Evolutionary conservation across 177 flowering plant genomes (phyloP).

Genomic region (Vitis hybrid): DNA sequence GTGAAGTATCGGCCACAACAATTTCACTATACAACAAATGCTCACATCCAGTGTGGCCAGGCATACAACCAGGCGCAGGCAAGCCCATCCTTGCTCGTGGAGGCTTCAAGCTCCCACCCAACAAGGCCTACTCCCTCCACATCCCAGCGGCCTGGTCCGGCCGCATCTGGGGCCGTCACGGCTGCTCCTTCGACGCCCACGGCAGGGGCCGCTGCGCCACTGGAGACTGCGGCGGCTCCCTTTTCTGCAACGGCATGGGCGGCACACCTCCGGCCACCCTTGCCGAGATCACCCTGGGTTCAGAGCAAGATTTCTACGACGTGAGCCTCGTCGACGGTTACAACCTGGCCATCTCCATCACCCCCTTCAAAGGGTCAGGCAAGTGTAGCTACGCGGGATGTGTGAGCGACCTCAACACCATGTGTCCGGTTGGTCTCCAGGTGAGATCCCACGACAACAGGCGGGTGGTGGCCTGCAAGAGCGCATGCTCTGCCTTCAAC

Average conservation of each 20-base stretch:
- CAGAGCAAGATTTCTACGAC: conserved; percentile 78
- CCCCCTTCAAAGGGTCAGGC: conserved; percentile 58
- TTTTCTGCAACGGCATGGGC: conserved; percentile 76
- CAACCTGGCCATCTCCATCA: conserved; percentile 69
- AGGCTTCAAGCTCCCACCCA: conserved; percentile 72
- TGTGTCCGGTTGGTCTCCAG: conserved; percentile 82
- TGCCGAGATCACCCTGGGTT: conserved; percentile 79
- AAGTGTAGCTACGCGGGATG: conserved; percentile 79
- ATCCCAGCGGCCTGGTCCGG: conserved; percentile 86
- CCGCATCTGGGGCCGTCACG: conserved; percentile 94
- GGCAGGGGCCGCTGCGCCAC: conserved; percentile 83
- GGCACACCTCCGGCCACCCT: conserved; percentile 91
- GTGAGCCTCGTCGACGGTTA: conserved; percentile 90
- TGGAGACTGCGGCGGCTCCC: conserved; percentile 86
- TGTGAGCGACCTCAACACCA: conserved; percentile 71
- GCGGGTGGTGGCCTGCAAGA: conserved; percentile 77
- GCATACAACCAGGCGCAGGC: conserved; percentile 82
- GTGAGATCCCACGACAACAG: conserved; percentile 54
- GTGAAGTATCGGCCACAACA: conserved; percentile 45
- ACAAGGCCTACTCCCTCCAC: conserved; percentile 47
- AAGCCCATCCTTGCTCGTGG: conserved; percentile 69
- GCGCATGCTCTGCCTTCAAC: conserved; percentile 87
- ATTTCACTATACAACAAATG: conserved; percentile 78
- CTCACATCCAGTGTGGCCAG: conserved; percentile 86
- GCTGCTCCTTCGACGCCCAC: conserved; percentile 64